Evolutionary conservation across 1,284 basidiomycete species (phyloP), one percentile per base, ranked within the genome.

Genomic region (Cutaneotrichosporon sp.): DNA sequence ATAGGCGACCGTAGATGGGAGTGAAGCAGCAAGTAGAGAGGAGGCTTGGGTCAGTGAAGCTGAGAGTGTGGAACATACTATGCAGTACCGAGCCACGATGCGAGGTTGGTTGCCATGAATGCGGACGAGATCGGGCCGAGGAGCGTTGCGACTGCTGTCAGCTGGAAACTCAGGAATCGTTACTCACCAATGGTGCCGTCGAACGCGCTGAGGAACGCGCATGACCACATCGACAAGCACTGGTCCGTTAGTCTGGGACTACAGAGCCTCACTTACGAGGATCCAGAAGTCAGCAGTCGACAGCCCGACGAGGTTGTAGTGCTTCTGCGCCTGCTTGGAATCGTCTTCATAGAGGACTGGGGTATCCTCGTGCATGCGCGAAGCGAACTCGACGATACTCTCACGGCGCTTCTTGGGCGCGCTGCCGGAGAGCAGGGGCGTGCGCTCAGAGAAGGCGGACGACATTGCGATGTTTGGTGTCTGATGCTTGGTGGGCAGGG

Each of bases 21-120:
- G 88, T 91, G 68, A 92, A 91, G 75, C 88, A 91, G 71, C 74
- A 93, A 43, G 92, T 84, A 35, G 87, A 89, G 43, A 93, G 78
- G 57, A 93, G 78, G 75, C 68, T 70, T 37, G 5, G 7, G 46
- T 38, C n/a, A 48, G 51, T 32, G 5, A 3, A 0, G 24, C 14
- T 12, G 16, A 8, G 1, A 14, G 31, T 5, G 31, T 11, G 31
- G 1, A 19, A 60, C 62, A 29, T 32, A 70, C 67, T 72, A 72
- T 4, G 88, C 83, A 10, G 89, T 90, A 25, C 88, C 90, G 51
- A 93, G 84, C 76, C 92, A 92, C 3, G 87, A 87, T 3, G 88
- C 82, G 60, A 87, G 83, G 44, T 75, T 69, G 37, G 70, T 67
- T 9, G 71, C 70, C 5, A 68, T 54, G 63, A 75, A 76, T 4